A percentile compares a stretch with the other conserved stretches of the same genome.
Conservation (phyloP, 148 eudicot genomes). For the Silene uniflora region DNA sequence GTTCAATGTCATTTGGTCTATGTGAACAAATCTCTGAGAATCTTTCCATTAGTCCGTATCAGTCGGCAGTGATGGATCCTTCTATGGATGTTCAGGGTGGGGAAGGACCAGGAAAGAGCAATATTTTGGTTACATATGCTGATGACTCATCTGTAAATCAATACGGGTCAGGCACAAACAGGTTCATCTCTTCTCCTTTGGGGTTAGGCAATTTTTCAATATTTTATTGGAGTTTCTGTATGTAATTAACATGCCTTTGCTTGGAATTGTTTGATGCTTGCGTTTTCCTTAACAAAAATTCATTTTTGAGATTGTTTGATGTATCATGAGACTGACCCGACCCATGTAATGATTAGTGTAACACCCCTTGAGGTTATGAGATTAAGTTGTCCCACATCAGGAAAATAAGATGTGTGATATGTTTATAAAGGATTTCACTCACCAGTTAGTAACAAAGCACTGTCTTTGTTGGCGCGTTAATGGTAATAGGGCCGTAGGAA, state of each 20-base stretch:
- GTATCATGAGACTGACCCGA: too few relatives aligned
- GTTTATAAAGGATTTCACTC: too few relatives aligned
- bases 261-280: not conserved
- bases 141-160: slow-evolving; percentile 40
- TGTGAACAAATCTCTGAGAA: slow-evolving; percentile 38
- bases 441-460: too few relatives aligned
- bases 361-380: too few relatives aligned
- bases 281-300: too few relatives aligned
- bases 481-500: too few relatives aligned
- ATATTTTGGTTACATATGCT: slow-evolving; percentile 30
- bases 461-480: too few relatives aligned
- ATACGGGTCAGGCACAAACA: slow-evolving; percentile 47
- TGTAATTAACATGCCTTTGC: not conserved
- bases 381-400: too few relatives aligned
- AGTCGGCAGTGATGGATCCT: slow-evolving; percentile 54
- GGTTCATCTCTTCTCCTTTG: slow-evolving; percentile 37
- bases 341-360: too few relatives aligned
- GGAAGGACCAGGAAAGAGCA: slow-evolving; percentile 39
- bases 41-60: slow-evolving; percentile 48
- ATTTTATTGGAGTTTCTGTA: not conserved
- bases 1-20: slow-evolving; percentile 54
- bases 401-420: too few relatives aligned
- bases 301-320: too few relatives aligned
- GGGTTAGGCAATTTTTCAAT: not conserved
- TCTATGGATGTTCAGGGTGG: slow-evolving; percentile 36